Conservation (phyloP, 2,329 filamentous ascomycete species). For the Colletotrichum sp. region DNA sequence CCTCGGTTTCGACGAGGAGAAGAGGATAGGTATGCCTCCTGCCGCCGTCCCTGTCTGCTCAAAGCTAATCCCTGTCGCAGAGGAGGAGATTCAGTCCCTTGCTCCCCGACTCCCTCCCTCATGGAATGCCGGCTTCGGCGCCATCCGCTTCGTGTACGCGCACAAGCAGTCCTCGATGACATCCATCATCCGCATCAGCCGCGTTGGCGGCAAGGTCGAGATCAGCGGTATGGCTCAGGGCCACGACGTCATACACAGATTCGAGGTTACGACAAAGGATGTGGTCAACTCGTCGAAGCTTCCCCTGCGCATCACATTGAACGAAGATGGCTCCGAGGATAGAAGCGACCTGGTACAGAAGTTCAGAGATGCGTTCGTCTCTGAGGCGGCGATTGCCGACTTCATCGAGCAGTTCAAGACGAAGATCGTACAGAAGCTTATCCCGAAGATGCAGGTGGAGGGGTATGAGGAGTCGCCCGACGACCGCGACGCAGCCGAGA, state of each 20-base stretch:
- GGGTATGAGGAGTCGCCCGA: slow-evolving; percentile 71
- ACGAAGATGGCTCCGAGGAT: slow-evolving; percentile 50
- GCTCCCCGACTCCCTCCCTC: slow-evolving; percentile 70
- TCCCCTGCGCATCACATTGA: slow-evolving; percentile 60
- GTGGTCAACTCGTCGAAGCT: slow-evolving; percentile 68
- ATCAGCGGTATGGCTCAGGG: slow-evolving; percentile 80
- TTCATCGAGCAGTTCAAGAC: slow-evolving; percentile 76
- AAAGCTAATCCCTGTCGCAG: slow-evolving; percentile 37
- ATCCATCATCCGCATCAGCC: slow-evolving; percentile 81
- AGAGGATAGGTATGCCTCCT: slow-evolving; percentile 64
- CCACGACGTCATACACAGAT: slow-evolving; percentile 79
- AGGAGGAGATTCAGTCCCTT: slow-evolving; percentile 60
- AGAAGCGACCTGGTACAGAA: slow-evolving; percentile 52
- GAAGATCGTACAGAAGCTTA: slow-evolving; percentile 82
- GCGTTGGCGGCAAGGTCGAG: slow-evolving; percentile 84
- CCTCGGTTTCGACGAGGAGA: slow-evolving; percentile 83
- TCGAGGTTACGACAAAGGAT: slow-evolving; percentile 78
- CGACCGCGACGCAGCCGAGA: slow-evolving; percentile 44
- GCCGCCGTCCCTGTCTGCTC: not conserved
- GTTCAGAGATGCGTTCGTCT: slow-evolving; percentile 73
- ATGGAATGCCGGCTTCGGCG: slow-evolving; percentile 79
- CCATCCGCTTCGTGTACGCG: slow-evolving; percentile 84
- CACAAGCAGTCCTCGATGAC: slow-evolving; percentile 86
- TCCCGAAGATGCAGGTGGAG: slow-evolving; percentile 77
- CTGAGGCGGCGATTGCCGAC: slow-evolving; percentile 70